These are phyloP conservation scores for Lipomyces lipofer DNA, from an alignment of 805 yeast species.

Conservation along the genomic window DNA sequence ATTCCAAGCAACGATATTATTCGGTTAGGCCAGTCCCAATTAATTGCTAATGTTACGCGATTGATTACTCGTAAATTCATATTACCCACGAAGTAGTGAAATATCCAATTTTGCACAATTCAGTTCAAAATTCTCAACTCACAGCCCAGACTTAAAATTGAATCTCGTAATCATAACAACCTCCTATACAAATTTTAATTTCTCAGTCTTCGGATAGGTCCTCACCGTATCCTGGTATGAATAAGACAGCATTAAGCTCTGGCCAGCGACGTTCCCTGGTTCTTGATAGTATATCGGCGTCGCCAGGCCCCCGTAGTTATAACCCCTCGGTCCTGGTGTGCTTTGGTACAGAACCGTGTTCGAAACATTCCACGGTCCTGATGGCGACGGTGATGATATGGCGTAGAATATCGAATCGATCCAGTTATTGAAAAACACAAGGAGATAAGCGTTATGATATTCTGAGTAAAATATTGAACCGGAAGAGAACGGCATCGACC, in stretches of 20 bases:
- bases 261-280: conserved; percentile 6
- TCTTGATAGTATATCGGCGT: conserved; percentile 1
- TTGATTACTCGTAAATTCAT: too few relatives aligned
- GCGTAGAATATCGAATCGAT: conserved; percentile 10
- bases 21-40: too few relatives aligned
- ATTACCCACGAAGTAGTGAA: too few relatives aligned
- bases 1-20: too few relatives aligned
- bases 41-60: too few relatives aligned
- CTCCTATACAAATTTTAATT: conserved; percentile 1
- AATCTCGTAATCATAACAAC: too few relatives aligned
- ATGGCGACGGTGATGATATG: conserved; percentile 16
- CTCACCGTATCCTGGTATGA: conserved; percentile 8
- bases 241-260: conserved; percentile 7
- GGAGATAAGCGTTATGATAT: conserved; percentile 14
- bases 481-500: conserved; percentile 1
- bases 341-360: background rate
- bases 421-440: conserved; percentile 16
- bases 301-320: conserved; percentile 14
- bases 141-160: too few relatives aligned
- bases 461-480: conserved; percentile 15
- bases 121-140: too few relatives aligned
- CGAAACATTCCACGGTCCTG: conserved; percentile 16
- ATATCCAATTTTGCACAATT: too few relatives aligned
- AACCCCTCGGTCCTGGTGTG: conserved; percentile 1
- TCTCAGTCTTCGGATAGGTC: conserved; percentile 9